Base-by-base conservation (phyloP, 2,329 filamentous ascomycete genomes). In the Fusarium denticulatum region DNA sequence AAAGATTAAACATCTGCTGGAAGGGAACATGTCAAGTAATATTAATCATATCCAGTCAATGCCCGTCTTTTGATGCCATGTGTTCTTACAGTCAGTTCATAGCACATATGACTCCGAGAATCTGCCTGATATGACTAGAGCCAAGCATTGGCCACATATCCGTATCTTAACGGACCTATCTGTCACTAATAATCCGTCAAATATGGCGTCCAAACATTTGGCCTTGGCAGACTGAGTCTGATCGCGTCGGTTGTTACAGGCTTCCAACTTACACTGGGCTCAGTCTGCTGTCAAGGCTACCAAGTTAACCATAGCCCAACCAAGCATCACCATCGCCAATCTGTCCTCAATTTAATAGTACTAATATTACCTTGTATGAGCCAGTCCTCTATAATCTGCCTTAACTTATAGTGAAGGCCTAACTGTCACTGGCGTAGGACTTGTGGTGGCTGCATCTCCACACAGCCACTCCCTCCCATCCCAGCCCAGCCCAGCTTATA, bases 371-470 rank as follows among this genome's bases (percentile, higher is more conserved):
- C 7, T 15, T 10, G 8, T 11, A 34, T 32, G 6, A 14, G 18
- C n/a, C 40, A 40, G 28, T 46, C 13, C n/a, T 16, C 13, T 47
- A 22, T 47, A 15, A 7, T 47, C 58, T 20, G 43, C 30, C n/a
- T 34, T 32, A 2, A 20, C 4, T 49, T 39, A 43, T 16, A 11
- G 18, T 37, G 40, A 64, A 26, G 53, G 69, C 64, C 69, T 64
- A 55, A 18, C 42, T 64, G 40, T 64, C 30, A 64, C 28, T 24
- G 14, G 57, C 55, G 39, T 71, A 56, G 46, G 42, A 71, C 69
- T 67, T 60, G 66, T 59, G 70, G 70, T 62, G 70, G 70, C 70
- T 73, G 42, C n/a, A 45, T 22, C 36, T 26, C 32, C 28, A 32
- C 47, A 47, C 42, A 64, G 60, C 59, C 50, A 43, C 45, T 28